Evolutionary conservation across 2,329 filamentous ascomycete species (phyloP), one percentile per base, ranked within the genome.

Genomic region (Helminthosporium solani): DNA sequence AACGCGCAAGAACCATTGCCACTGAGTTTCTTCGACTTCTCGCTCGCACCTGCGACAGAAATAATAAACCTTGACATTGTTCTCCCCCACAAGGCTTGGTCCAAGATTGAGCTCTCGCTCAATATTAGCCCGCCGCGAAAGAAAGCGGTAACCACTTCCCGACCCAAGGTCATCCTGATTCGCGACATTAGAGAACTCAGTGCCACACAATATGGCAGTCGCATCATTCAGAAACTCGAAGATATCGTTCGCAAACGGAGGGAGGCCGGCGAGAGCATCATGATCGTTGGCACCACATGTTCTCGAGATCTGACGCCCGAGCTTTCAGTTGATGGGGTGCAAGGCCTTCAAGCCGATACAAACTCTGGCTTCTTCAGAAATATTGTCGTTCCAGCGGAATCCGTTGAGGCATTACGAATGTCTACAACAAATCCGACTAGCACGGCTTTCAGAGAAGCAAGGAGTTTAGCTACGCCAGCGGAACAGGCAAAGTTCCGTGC

Each of bases 101-200:
- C 48, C 8, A 31, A 37, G 2, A 57, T 61, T 23, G 47, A 34
- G 14, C 43, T 67, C 39, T 31, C 49, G 18, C 40, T 64, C 9
- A 53, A 58, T n/a, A 28, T 63, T 20, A 54, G 42, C 36, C 56
- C 48, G 52, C 59, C 49, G 40, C 45, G 40, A 34, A 7, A 40
- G 37, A 25, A 51, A 53, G 21, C 49, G 43, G 42, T 43, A 46
- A 64, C 57, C 16, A 52, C 52, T 16, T 48, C 63, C 59, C 63
- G 76, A 39, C 77, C 77, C 19, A 77, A 90, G 7, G 84, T 97
- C 47, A 76, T 95, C 31, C 89, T 89, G 57, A 73, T 96, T 11
- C 82, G 87, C 63, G 89, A 97, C 65, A 87, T 90, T 60, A 83
- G 87, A 42, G 88, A 95, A 53, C 76, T 99, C 7, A 82, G 79